Evolutionary conservation across 345 rosid genomes (phyloP), one percentile per base, ranked within the genome.

Genomic region (Boechera divaricarpa): DNA sequence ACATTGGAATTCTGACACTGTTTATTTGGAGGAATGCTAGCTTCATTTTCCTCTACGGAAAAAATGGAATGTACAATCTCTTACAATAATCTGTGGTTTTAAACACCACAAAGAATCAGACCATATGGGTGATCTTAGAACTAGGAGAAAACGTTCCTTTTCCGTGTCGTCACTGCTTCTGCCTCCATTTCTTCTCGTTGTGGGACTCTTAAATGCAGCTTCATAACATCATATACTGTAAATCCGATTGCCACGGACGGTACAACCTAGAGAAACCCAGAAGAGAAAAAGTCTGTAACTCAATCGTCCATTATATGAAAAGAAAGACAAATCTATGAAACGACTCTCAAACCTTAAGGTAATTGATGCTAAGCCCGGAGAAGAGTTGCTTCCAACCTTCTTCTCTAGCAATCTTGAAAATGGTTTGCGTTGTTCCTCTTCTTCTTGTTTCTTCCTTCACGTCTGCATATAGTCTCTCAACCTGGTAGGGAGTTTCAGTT

Each of bases 301-400:
- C 49, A 52, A 2, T 28, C 16, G 8, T 69, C 44, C 3, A 42
- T 11, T 12, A 7, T 53, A 31, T 0, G 11, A 48, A 54, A 67
- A 74, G 48, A 47, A 79, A 36, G 41, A 69, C 48, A 74, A 15
- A 32, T 54, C 2, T 3, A 9, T 31, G 63, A 52, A 75, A 63
- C 33, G 38, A 38, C 0, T 63, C 52, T 59, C 77, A 52, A 52
- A 90, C 97, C 95, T 90, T 94, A 67, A 94, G 77, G 86, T 88
- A 94, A 81, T 94, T 94, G 83, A 94, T 88, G 83, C 95, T 92
- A 42, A 94, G 85, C 76, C 95, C 97, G 2, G 97, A 92, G 88
- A 94, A 94, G 53, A 94, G 82, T 49, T 94, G 97, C 79, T 94
- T 92, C 97, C 97, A 92, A n/a, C 98, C 98, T 85, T 94, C 93